A percentile compares a stretch with the other conserved stretches of the same genome.
phyloP scores from a whole-genome alignment of 2,329 filamentous ascomycete genomes.

The Aspergillus glaucus region DNA sequence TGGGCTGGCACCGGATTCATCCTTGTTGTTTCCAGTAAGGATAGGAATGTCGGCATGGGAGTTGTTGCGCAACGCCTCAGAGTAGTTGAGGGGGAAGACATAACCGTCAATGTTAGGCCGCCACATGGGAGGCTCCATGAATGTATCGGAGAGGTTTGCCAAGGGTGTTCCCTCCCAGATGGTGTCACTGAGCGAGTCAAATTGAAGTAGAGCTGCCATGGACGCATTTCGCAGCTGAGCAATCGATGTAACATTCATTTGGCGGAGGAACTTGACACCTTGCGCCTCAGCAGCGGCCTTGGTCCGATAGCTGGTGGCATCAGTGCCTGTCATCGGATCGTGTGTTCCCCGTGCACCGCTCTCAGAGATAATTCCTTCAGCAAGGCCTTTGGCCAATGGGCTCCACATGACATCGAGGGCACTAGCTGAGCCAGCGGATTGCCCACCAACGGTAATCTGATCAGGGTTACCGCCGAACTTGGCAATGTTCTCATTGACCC shows the following conservation, averaged over 20 bases:
- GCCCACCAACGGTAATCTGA: slow-evolving; percentile 23
- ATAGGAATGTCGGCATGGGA: slow-evolving; percentile 21
- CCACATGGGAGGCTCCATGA: slow-evolving; percentile 17
- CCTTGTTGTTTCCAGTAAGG: slow-evolving; percentile 22
- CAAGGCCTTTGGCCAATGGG: slow-evolving; percentile 16
- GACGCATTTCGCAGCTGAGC: slow-evolving; percentile 36
- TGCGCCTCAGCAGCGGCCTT: slow-evolving; percentile 15
- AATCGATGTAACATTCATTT: slow-evolving; percentile 36
- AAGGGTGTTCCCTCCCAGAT: slow-evolving; percentile 18
- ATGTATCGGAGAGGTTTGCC: slow-evolving; percentile 8
- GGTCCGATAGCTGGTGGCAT: slow-evolving; percentile 20
- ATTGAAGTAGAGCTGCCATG: slow-evolving; percentile 28
- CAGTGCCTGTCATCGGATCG: slow-evolving; percentile 21
- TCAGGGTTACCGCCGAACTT: slow-evolving; percentile 17
- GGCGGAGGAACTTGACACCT: slow-evolving; percentile 28
- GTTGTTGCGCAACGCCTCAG: slow-evolving; percentile 9
- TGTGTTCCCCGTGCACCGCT: slow-evolving; percentile 26
- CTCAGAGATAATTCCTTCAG: slow-evolving; percentile 26
- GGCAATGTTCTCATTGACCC: slow-evolving; percentile 16
- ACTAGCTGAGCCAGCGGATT: slow-evolving; percentile 27
- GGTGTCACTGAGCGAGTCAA: slow-evolving; percentile 13
- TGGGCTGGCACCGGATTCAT: slow-evolving; percentile 15
- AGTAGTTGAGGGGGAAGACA: slow-evolving; percentile 19
- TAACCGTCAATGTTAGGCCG: slow-evolving; percentile 25
- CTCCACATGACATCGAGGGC: slow-evolving; percentile 18